Evolutionary conservation across 371 early-diverging fungal genomes (phyloP), one percentile per base, ranked within the genome.

Genomic region (Lichtheimia hyalospora): DNA sequence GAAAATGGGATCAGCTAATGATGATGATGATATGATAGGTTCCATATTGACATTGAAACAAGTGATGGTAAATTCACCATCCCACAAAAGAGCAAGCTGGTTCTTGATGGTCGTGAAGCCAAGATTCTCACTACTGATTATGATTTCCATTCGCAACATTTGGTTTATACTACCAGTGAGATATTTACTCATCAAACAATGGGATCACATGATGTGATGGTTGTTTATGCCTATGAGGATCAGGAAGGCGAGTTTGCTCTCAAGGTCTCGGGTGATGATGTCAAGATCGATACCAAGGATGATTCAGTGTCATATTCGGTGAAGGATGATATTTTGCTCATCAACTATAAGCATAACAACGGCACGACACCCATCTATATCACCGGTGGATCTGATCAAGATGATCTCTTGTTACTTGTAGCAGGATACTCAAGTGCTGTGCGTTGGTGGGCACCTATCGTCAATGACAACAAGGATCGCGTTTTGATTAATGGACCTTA

Each of bases 151-250:
- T 56, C 60, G 20, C 68, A 67, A 50, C 68, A 67, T 50, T 41
- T 67, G 39, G 48, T 67, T 6, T 67, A 67, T 20, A 49, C 68
- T 12, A 67, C 68, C 49, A 62, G 63, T 13, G 68, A 67, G 28
- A 55, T 67, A 1, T 63, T 67, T 10, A 67, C 68, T 3, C 63
- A 63, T 52, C 60, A 58, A 15, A 41, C 23, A 15, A 55, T 60
- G 10, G 68, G 59, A 34, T 39, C 51, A 5, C 20, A 34, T 13
- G 68, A 67, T 46, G 60, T 59, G 18, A 43, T 67, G n/a, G 18
- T 63, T 10, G 46, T 67, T 18, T 63, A 67, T 52, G 68, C 63
- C 3, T 50, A 63, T 34, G 56, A 56, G n/a, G 57, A 54, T 16
- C 63, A 67, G 42, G 60, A 63, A 3, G 68, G 63, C 18, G 68